Conservation (phyloP, 176 grass and related monocot species). For the Areca catechu region DNA sequence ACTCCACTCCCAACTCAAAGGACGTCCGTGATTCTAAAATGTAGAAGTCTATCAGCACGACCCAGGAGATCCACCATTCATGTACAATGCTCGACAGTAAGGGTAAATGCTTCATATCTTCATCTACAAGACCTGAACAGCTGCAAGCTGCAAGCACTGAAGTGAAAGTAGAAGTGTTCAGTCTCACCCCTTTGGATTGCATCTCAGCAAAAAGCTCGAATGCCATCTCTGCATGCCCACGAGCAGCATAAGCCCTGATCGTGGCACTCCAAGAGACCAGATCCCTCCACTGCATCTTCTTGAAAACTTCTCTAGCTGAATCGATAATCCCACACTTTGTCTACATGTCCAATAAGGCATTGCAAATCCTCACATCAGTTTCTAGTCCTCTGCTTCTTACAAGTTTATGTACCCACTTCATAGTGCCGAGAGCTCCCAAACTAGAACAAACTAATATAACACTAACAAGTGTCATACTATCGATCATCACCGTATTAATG, state of each 20-base stretch:
- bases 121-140: slow-evolving; percentile 48
- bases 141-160: slow-evolving; percentile 52
- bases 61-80: slow-evolving; percentile 65
- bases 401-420: slow-evolving; percentile 63
- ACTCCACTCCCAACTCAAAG: too few species aligned
- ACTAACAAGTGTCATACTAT: slow-evolving; percentile 66
- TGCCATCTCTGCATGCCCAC: slow-evolving; percentile 46
- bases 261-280: slow-evolving; percentile 73
- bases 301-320: slow-evolving; percentile 43
- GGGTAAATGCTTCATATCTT: slow-evolving; percentile 51
- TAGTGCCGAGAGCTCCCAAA: slow-evolving; percentile 45
- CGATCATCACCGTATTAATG: slow-evolving; percentile 2
- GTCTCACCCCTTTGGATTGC: slow-evolving; percentile 37
- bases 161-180: slow-evolving; percentile 64
- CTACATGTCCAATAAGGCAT: slow-evolving; percentile 66
- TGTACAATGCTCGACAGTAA: slow-evolving; percentile 54
- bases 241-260: slow-evolving; percentile 51
- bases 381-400: slow-evolving; percentile 38
- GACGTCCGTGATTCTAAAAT: too few species aligned
- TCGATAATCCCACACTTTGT: slow-evolving; percentile 46
- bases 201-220: slow-evolving; percentile 52
- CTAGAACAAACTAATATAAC: slow-evolving; percentile 58
- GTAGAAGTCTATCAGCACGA: slow-evolving; percentile 24
- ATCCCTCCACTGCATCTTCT: slow-evolving; percentile 18
- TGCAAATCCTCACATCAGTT: slow-evolving; percentile 44